Conservation (phyloP, 2,329 filamentous ascomycete genomes). For the Trichoderma sp. region DNA sequence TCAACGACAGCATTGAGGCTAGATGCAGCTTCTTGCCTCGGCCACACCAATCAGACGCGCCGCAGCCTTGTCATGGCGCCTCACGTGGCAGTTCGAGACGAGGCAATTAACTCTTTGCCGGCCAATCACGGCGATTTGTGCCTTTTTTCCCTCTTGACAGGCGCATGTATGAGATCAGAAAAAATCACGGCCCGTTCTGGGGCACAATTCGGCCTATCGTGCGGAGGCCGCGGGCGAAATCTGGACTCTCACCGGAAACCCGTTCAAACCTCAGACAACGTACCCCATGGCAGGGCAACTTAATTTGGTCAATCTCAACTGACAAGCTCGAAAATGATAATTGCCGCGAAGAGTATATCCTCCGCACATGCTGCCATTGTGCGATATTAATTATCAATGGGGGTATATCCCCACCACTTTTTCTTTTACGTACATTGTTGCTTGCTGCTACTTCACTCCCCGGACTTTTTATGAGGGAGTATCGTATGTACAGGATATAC, state of each 20-base stretch:
- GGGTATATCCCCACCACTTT: not conserved
- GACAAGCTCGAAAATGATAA: not conserved
- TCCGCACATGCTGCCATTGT: constrained; percentile 4
- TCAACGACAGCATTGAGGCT: not conserved
- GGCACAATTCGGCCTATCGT: not conserved
- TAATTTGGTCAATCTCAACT: not conserved
- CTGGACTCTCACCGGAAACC: not conserved
- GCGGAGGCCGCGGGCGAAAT: not conserved
- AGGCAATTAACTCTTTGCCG: constrained; percentile 13
- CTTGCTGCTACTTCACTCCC: not conserved
- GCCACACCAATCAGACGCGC: constrained; percentile 12
- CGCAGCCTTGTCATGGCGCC: constrained; percentile 14
- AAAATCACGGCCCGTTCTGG: not conserved
- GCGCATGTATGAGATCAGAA: not conserved
- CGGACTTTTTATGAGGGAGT: not conserved
- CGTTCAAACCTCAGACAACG: constrained; percentile 4
- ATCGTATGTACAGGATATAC: not conserved
- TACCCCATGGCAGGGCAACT: not conserved
- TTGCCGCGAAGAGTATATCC: not conserved
- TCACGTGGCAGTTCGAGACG: constrained; percentile 19
- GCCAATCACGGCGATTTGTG: constrained; percentile 5
- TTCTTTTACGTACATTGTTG: not conserved
- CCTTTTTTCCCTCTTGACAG: not conserved
- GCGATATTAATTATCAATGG: not conserved
- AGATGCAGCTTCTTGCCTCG: not conserved